Conservation (phyloP, 768 basidiomycete species). For the Chalciporus chontae region DNA sequence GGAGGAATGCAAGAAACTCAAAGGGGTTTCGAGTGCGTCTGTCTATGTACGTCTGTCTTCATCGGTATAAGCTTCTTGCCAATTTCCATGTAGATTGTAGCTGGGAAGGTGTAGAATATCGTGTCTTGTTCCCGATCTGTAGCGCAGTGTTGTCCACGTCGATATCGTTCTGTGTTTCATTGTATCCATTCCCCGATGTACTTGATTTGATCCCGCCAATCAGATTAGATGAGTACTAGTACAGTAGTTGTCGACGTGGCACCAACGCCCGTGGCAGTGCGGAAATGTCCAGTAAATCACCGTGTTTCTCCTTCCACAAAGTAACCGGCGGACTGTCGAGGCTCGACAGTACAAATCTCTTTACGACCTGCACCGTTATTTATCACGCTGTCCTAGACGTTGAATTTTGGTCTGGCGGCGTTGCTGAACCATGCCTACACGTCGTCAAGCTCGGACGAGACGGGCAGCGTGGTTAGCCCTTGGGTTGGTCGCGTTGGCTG, state of each 20-base stretch:
- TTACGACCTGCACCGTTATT: not conserved
- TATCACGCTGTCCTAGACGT: not conserved
- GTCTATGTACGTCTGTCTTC: slow-evolving; percentile 14
- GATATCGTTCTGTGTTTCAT: not conserved
- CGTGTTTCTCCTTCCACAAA: not conserved
- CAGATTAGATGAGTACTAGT: slow-evolving; percentile 6
- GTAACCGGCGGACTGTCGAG: not conserved
- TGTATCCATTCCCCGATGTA: not conserved
- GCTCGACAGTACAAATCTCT: too few relatives aligned
- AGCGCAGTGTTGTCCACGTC: too few relatives aligned
- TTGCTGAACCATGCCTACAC: slow-evolving; percentile 14
- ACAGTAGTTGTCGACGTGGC: slow-evolving; percentile 14
- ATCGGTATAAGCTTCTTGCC: not conserved
- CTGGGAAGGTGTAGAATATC: slow-evolving; percentile 17
- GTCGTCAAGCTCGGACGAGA: slow-evolving; percentile 24
- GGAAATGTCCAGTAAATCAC: not conserved
- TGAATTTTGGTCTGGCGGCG: not conserved
- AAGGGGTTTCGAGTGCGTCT: slow-evolving; percentile 39
- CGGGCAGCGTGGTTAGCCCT: slow-evolving; percentile 61
- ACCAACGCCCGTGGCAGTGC: slow-evolving; percentile 15
- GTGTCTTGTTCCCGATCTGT: not conserved
- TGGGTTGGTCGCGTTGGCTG: slow-evolving; percentile 51
- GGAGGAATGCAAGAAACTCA: slow-evolving; percentile 64
- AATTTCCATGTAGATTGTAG: slow-evolving; percentile 14
- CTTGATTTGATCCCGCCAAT: not conserved